These are phyloP conservation scores for Thelephora ganbajun DNA, from an alignment of 768 basidiomycete species.

Conservation along the genomic window DNA sequence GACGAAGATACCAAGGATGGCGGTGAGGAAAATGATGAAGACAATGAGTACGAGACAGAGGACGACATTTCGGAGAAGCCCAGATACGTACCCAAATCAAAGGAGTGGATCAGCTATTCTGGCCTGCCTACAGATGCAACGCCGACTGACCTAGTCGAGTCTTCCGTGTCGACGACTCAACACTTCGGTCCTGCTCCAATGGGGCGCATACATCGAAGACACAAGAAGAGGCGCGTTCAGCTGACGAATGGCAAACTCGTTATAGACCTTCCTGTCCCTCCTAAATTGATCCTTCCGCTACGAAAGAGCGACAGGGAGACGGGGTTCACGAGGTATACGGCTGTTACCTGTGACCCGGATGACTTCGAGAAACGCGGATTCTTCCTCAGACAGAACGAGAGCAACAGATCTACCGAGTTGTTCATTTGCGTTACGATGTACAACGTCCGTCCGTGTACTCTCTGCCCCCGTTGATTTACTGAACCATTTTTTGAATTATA, in stretches of 20 bases:
- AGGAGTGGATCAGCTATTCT: slow-evolving; percentile 1
- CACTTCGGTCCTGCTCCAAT: slow-evolving; percentile 84
- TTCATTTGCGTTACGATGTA: slow-evolving; percentile 96
- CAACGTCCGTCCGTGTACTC: slow-evolving; percentile 52
- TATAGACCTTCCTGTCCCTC: slow-evolving; percentile 71
- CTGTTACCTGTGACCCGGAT: slow-evolving; percentile 89
- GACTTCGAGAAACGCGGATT: slow-evolving; percentile 78
- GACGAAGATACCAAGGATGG: not conserved
- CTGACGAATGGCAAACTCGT: slow-evolving; percentile 84
- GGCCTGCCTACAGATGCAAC: slow-evolving; percentile 8
- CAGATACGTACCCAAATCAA: too few species aligned
- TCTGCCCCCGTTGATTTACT: not conserved
- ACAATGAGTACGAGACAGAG: slow-evolving; percentile 24
- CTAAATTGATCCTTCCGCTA: slow-evolving; percentile 66
- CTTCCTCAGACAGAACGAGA: slow-evolving; percentile 73
- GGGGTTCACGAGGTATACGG: slow-evolving; percentile 65
- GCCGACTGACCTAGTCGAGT: slow-evolving; percentile 4
- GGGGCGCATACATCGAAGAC: slow-evolving; percentile 63
- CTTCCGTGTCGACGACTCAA: slow-evolving; percentile 42
- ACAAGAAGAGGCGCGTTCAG: slow-evolving; percentile 71
- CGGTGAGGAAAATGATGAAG: slow-evolving; percentile 8
- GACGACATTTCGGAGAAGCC: slow-evolving; percentile 1
- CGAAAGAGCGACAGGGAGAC: slow-evolving; percentile 54
- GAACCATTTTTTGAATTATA: slow-evolving; percentile 14
- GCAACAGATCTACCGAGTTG: slow-evolving; percentile 70